Conservation (phyloP, 768 basidiomycete genomes). For the Suillus paluster region DNA sequence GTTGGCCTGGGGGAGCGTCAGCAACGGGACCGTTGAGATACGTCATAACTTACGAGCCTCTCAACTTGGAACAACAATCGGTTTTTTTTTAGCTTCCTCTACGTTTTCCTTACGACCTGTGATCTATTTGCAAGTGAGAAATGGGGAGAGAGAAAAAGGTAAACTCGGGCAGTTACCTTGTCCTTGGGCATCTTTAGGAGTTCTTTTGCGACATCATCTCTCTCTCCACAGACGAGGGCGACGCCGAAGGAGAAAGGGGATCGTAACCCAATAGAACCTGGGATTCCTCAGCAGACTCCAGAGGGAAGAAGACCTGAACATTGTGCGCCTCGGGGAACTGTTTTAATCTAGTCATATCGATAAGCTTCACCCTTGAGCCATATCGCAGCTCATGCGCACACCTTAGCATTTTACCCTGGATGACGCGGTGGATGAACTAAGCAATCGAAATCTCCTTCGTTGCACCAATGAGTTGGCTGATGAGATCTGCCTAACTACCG, state of each 20-base stretch:
- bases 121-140: conserved; percentile 52
- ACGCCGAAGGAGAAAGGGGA: conserved; percentile 64
- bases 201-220: conserved; percentile 77
- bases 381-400: conserved; percentile 45
- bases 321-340: conserved; percentile 83
- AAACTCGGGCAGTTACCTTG: conserved; percentile 56
- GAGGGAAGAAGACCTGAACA: conserved; percentile 88
- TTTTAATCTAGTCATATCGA: conserved; percentile 57
- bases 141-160: conserved; percentile 2
- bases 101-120: conserved; percentile 95
- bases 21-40: not conserved
- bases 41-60: conserved; percentile 61
- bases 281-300: conserved; percentile 74
- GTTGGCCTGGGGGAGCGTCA: conserved; percentile 68
- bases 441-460: conserved; percentile 80
- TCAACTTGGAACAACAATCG: conserved; percentile 87
- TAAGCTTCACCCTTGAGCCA: not conserved
- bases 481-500: conserved; percentile 77
- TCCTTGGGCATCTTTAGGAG: conserved; percentile 77
- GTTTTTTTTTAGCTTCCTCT: conserved; percentile 92
- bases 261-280: conserved; percentile 85
- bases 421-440: conserved; percentile 83
- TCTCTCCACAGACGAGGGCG: conserved; percentile 74
- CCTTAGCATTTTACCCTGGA: conserved; percentile 85
- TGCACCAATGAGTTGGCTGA: conserved; percentile 78